Evolutionary conservation across 2,329 filamentous ascomycete species (phyloP).

Genomic region (Neophaeococcomyces mojaviensis): DNA sequence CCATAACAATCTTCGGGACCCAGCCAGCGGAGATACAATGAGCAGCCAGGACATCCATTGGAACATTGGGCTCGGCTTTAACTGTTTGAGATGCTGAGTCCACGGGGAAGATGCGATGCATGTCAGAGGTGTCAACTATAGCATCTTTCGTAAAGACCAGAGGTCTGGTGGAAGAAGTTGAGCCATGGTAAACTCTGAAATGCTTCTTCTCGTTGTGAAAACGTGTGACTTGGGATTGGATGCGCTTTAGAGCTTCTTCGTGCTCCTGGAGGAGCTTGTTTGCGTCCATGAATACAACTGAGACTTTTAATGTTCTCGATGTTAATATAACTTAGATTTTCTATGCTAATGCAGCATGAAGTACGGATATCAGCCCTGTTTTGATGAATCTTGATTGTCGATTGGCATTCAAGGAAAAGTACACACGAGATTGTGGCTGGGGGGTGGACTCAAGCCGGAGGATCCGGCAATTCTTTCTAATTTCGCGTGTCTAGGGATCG

Average conservation of each 20-base stretch:
- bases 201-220: constrained; percentile 48
- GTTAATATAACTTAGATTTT: too few relatives aligned
- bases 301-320: too few relatives aligned
- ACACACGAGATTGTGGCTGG: too few relatives aligned
- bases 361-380: too few relatives aligned
- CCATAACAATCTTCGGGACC: constrained; percentile 60
- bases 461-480: background rate
- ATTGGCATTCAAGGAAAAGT: too few relatives aligned
- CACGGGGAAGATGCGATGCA: constrained; percentile 15
- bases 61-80: constrained; percentile 53
- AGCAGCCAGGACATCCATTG: constrained; percentile 56
- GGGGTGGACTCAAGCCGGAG: too few relatives aligned
- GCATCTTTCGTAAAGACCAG: constrained; percentile 33
- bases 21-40: constrained; percentile 48
- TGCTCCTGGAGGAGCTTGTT: constrained; percentile 24
- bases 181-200: constrained; percentile 70
- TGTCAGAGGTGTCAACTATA: constrained; percentile 21
- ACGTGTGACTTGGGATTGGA: constrained; percentile 37
- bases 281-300: background rate
- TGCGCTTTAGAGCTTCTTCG: constrained; percentile 36
- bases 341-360: too few relatives aligned
- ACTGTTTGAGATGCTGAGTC: constrained; percentile 10
- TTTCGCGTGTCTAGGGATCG: background rate
- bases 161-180: constrained; percentile 66
- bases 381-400: too few relatives aligned